Base-by-base conservation (phyloP, 148 eudicot species). In the Fallopia convolvulus region DNA sequence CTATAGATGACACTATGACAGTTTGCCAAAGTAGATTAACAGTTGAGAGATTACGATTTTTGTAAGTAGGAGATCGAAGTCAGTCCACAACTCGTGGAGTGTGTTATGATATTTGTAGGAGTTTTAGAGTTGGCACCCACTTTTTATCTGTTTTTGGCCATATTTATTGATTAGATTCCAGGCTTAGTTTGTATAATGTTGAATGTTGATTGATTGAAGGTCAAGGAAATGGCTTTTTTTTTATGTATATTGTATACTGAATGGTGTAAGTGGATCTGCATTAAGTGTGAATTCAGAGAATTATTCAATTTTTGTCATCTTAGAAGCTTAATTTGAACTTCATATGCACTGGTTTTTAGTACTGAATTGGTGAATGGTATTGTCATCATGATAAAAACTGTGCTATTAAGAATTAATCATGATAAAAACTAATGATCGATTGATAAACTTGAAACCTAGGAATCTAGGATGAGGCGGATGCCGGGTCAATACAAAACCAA, bases 21-120 rank as follows among this genome's bases (percentile, higher is more conserved):
- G 32, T 58, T 53, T 20, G 66, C 33, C n/a, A 52, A 14, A 5
- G n/a, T 52, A 52, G 56, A 52, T 52, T 52, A 20, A 83, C 77
- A 79, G 82, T 76, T 23, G 96, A 80, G 74, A 61, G 21, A 65
- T 66, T 84, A 82, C 76, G 78, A 79, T 20, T 76, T 80, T 84
- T 21, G 86, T 85, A 18, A 55, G 80, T 44, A 88, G 88, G 68
- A 86, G 94, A 84, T 63, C 70, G 12, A 63, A 92, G 97, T 84
- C 86, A 88, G 55, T 94, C 98, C 48, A 86, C 87, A 58, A 93
- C 97, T 33, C 90, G 88, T 3, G 95, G 95, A 47, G 88, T 84
- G 68, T 84, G 90, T 15, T 79, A 76, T 86, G 77, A 81, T 76
- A 74, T 76, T 85, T 78, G 80, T 87, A 75, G 74, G 78, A 75